Percentiles rank a stretch among this genome's conserved stretches.
These are phyloP conservation scores for Xylariaceae sp. DNA, from an alignment of 2,329 filamentous ascomycete genomes.

Conservation along the genomic window DNA sequence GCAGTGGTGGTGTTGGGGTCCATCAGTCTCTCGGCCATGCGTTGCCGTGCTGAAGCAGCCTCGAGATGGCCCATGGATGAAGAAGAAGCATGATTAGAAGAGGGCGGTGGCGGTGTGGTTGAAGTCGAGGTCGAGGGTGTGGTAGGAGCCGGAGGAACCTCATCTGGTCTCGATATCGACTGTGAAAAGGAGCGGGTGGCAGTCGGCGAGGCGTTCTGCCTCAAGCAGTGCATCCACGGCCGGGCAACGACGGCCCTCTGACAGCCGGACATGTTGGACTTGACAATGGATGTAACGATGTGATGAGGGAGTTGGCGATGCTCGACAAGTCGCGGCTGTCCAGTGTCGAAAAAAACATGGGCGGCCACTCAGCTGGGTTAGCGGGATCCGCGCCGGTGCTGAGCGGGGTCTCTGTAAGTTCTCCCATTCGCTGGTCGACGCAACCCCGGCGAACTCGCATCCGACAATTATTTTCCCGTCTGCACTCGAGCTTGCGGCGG, in stretches of 20 bases:
- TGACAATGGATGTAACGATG: constrained; percentile 4
- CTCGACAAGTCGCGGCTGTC: constrained; percentile 1
- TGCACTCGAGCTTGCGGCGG: no score
- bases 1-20: constrained; percentile 68
- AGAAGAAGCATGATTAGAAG: constrained; percentile 19
- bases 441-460: no score
- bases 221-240: constrained; percentile 53
- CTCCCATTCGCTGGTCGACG: constrained; percentile 9
- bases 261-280: constrained; percentile 52
- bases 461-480: no score
- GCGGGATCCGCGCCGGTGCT: neutral
- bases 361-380: constrained; percentile 1
- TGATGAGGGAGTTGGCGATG: neutral
- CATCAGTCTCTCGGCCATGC: constrained; percentile 41
- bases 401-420: constrained; percentile 3
- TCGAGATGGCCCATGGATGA: constrained; percentile 12
- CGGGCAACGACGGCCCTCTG: constrained; percentile 54
- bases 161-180: constrained; percentile 35
- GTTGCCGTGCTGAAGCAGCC: constrained; percentile 13
- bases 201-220: constrained; percentile 32
- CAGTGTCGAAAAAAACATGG: constrained; percentile 1
- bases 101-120: constrained; percentile 10
- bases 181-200: constrained; percentile 33
- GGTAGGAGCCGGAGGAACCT: constrained; percentile 17
- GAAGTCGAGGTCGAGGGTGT: constrained; percentile 17